Conservation (phyloP, 1,139 yeast species). For the Kodamaea ohmeri region DNA sequence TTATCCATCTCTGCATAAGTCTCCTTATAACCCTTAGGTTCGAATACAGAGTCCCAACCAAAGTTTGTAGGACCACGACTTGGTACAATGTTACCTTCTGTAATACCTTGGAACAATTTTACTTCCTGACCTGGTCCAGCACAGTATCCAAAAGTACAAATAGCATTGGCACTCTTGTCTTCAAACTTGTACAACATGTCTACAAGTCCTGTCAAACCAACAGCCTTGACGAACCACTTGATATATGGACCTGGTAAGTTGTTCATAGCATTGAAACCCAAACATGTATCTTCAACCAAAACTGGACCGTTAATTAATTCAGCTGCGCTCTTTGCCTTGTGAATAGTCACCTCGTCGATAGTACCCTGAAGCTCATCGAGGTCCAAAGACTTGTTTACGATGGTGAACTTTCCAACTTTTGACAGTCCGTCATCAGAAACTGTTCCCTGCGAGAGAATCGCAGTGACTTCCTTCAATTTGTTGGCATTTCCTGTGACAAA, state of each 20-base stretch:
- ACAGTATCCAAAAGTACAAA: slow-evolving; percentile 90
- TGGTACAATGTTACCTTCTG: slow-evolving; percentile 74
- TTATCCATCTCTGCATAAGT: slow-evolving; percentile 95
- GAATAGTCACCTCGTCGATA: slow-evolving; percentile 74
- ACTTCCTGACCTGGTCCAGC: slow-evolving; percentile 76
- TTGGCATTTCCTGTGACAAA: slow-evolving; percentile 88
- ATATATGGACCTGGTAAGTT: slow-evolving; percentile 87
- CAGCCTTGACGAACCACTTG: slow-evolving; percentile 79
- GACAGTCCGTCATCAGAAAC: slow-evolving; percentile 21
- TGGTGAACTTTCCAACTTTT: slow-evolving; percentile 50
- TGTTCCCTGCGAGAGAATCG: slow-evolving; percentile 50
- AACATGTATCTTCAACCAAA: slow-evolving; percentile 91
- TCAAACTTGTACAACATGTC: slow-evolving; percentile 77
- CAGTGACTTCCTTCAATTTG: slow-evolving; percentile 79
- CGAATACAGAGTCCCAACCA: slow-evolving; percentile 94
- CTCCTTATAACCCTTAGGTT: slow-evolving; percentile 65
- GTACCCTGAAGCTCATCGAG: slow-evolving; percentile 91
- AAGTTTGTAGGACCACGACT: slow-evolving; percentile 77
- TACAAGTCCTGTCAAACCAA: slow-evolving; percentile 74
- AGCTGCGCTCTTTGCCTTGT: slow-evolving; percentile 81
- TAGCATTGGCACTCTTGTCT: slow-evolving; percentile 82
- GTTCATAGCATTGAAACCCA: slow-evolving; percentile 77
- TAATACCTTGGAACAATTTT: slow-evolving; percentile 77
- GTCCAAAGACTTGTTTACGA: slow-evolving; percentile 66
- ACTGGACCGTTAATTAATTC: slow-evolving; percentile 63